Evolutionary conservation across 345 rosid genomes (phyloP).

Genomic region (Aegle marmelos): DNA sequence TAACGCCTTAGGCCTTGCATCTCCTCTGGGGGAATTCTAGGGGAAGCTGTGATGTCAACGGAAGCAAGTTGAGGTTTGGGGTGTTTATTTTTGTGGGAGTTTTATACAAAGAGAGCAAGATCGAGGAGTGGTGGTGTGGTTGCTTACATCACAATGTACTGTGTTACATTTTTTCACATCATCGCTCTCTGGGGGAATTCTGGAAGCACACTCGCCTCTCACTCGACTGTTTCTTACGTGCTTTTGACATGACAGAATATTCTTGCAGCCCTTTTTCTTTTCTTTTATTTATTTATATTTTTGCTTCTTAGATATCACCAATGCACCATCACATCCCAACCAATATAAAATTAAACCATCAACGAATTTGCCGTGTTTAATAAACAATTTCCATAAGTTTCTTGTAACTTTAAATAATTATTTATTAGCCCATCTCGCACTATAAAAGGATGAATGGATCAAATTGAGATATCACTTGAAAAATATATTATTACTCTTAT

Average conservation of each 20-base stretch:
- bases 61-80: slow-evolving; percentile 27
- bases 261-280: background rate
- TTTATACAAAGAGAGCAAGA: slow-evolving; percentile 25
- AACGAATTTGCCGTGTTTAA: too few relatives aligned
- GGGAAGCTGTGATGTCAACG: slow-evolving; percentile 29
- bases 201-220: slow-evolving; percentile 12
- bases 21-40: too few relatives aligned
- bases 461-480: too few relatives aligned
- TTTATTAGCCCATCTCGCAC: too few relatives aligned
- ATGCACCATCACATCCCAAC: too few relatives aligned
- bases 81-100: slow-evolving; percentile 1
- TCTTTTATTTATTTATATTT: background rate
- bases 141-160: slow-evolving; percentile 67
- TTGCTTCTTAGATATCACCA: too few relatives aligned
- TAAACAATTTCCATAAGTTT: too few relatives aligned
- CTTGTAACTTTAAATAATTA: too few relatives aligned
- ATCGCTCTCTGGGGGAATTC: background rate
- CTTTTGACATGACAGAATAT: background rate
- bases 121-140: slow-evolving; percentile 27
- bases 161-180: slow-evolving; percentile 19
- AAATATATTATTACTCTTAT: too few relatives aligned
- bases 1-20: slow-evolving; percentile 72
- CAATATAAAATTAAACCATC: too few relatives aligned
- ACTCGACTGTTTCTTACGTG: background rate
- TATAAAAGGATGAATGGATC: too few relatives aligned